Evolutionary conservation across 148 eudicot species (phyloP).

Genomic region (Rhododendron henanense): DNA sequence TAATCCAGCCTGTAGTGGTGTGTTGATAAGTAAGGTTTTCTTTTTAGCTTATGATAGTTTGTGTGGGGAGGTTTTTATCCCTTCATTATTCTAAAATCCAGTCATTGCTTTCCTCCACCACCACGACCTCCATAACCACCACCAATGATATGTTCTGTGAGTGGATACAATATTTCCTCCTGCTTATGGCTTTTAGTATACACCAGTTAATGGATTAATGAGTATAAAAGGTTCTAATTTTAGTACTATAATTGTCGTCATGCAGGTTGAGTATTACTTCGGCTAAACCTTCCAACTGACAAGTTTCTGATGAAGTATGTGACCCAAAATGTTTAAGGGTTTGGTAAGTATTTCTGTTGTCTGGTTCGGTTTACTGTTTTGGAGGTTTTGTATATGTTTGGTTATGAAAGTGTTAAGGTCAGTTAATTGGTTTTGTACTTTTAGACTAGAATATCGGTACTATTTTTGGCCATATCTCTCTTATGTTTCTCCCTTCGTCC

Average conservation of each 20-base stretch:
- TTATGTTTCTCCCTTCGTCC: no score
- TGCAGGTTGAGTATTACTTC: constrained; percentile 91
- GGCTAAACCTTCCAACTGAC: constrained; percentile 73
- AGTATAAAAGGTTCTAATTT: neutral
- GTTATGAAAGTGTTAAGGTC: neutral
- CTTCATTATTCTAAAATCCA: no score
- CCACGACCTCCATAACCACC: no score
- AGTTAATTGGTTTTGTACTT: neutral
- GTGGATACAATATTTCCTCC: neutral
- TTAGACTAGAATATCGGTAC: neutral
- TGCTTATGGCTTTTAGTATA: neutral
- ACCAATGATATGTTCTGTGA: neutral
- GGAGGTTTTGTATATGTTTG: neutral
- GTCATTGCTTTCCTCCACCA: no score
- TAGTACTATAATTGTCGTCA: constrained; percentile 7
- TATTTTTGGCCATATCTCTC: neutral
- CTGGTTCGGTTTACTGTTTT: neutral
- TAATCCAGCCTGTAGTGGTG: neutral
- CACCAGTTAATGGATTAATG: neutral
- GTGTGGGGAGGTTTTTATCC: neutral
- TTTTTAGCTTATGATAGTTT: neutral
- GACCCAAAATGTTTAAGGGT: constrained; percentile 57
- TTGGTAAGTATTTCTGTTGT: constrained; percentile 40
- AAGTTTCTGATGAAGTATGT: constrained; percentile 70
- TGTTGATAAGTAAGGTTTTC: neutral